Percentiles rank a stretch among this genome's conserved stretches.
Evolutionary conservation across 352 stramenopile genomes (phyloP).

Genomic region (Phytophthora agathidicida): DNA sequence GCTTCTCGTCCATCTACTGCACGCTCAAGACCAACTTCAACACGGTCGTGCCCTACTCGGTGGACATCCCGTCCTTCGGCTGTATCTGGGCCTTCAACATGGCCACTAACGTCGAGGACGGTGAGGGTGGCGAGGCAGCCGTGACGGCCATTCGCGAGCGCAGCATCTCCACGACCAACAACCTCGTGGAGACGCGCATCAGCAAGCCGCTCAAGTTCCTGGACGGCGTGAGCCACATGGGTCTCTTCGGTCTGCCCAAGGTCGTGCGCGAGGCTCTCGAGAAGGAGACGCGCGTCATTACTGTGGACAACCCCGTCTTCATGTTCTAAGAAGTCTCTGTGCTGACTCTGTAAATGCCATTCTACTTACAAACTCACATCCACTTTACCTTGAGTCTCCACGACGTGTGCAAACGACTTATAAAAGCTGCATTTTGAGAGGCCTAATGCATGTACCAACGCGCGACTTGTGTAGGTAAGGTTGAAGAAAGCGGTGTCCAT

Average conservation of each 20-base stretch:
- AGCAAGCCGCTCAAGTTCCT: slow-evolving; percentile 89
- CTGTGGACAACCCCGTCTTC: slow-evolving; percentile 95
- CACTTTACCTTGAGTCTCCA: slow-evolving; percentile 11
- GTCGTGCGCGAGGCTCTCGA: slow-evolving; percentile 87
- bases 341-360: slow-evolving; percentile 38
- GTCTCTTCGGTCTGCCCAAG: slow-evolving; percentile 93
- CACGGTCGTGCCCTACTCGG: slow-evolving; percentile 91
- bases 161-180: slow-evolving; percentile 71
- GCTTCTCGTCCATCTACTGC: slow-evolving; percentile 95
- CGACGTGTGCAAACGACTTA: slow-evolving; percentile 33
- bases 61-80: slow-evolving; percentile 94
- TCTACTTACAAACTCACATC: slow-evolving; percentile 29
- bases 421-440: slow-evolving; percentile 25
- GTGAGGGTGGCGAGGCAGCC: slow-evolving; percentile 46
- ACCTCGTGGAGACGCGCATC: slow-evolving; percentile 59
- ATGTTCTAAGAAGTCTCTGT: slow-evolving; percentile 88
- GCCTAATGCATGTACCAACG: slow-evolving; percentile 23
- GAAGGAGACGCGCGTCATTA: slow-evolving; percentile 94
- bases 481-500: slow-evolving; percentile 18
- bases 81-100: slow-evolving; percentile 96
- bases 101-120: slow-evolving; percentile 75
- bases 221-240: slow-evolving; percentile 90
- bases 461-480: slow-evolving; percentile 2
- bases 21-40: slow-evolving; percentile 93
- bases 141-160: slow-evolving; percentile 59